These are phyloP conservation scores for Starmera stellimalicola DNA, from an alignment of 1,139 yeast species.

Conservation along the genomic window DNA sequence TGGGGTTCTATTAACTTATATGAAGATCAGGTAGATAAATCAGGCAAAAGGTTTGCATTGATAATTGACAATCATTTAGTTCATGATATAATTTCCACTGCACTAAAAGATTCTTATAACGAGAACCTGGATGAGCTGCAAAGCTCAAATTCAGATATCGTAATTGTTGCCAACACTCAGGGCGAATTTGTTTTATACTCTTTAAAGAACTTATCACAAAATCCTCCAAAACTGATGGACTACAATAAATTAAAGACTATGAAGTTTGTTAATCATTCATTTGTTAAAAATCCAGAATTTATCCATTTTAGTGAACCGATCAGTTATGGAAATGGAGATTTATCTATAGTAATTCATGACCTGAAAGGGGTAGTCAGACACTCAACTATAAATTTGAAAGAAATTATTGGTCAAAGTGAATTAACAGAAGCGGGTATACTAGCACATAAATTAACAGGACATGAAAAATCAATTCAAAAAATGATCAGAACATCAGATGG, in stretches of 20 bases:
- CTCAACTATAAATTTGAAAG: conserved; percentile 31
- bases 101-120: conserved; percentile 12
- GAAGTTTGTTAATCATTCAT: conserved; percentile 17
- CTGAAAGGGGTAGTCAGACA: conserved; percentile 39
- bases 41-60: conserved; percentile 30
- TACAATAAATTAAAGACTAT: conserved; percentile 18
- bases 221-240: conserved; percentile 33
- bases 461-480: conserved; percentile 65
- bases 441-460: conserved; percentile 68
- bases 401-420: conserved; percentile 15
- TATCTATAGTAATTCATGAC: conserved; percentile 42
- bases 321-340: conserved; percentile 18
- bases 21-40: conserved; percentile 11
- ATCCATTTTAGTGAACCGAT: conserved; percentile 24
- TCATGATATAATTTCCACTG: conserved; percentile 25
- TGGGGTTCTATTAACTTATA: conserved; percentile 50
- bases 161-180: conserved; percentile 37
- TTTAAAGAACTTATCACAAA: conserved; percentile 40
- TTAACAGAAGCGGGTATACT: conserved; percentile 18
- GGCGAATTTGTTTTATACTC: conserved; percentile 40
- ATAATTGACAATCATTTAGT: conserved; percentile 51
- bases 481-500: conserved; percentile 60
- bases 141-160: conserved; percentile 39
- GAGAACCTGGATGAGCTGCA: conserved; percentile 18
- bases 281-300: conserved; percentile 23